Evolutionary conservation across 2,329 filamentous ascomycete genomes (phyloP).

Genomic region (Sclerotinia borealis): DNA sequence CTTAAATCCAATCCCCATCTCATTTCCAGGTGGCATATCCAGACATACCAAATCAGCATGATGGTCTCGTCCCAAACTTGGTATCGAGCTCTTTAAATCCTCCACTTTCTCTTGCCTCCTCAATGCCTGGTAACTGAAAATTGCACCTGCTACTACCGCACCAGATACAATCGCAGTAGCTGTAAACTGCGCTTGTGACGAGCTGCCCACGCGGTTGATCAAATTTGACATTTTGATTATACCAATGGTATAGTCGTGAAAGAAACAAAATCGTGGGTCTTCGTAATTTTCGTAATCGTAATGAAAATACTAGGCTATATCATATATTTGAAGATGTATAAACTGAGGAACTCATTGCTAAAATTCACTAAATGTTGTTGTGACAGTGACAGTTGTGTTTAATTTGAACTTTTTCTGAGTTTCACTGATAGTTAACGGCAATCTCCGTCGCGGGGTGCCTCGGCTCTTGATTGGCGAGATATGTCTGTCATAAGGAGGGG

Average conservation of each 20-base stretch:
- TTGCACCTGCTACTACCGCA: slow-evolving; percentile 51
- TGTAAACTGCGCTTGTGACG: slow-evolving; percentile 49
- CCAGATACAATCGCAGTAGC: slow-evolving; percentile 64
- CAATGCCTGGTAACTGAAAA: slow-evolving; percentile 58
- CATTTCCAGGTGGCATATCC: not conserved
- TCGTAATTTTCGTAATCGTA: not conserved
- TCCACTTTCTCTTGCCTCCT: slow-evolving; percentile 48
- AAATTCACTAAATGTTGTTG: not conserved
- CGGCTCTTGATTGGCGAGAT: slow-evolving; percentile 1
- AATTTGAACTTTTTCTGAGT: slow-evolving; percentile 1
- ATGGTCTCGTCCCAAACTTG: slow-evolving; percentile 34
- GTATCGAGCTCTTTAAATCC: slow-evolving; percentile 56
- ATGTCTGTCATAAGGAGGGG: slow-evolving; percentile 1
- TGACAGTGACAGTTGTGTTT: not conserved
- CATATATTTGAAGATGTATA: not conserved
- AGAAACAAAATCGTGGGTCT: not conserved
- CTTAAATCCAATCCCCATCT: not conserved
- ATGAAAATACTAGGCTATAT: not conserved
- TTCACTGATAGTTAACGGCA: not conserved
- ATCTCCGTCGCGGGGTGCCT: slow-evolving; percentile 4
- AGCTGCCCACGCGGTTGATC: slow-evolving; percentile 23
- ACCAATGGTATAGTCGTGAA: not conserved
- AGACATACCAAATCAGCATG: slow-evolving; percentile 36
- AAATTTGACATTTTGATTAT: slow-evolving; percentile 27
- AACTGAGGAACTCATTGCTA: not conserved